Percentiles rank a stretch among this genome's conserved stretches.
Conservation (phyloP, 305 asterid genomes). For the Galium porrigens region DNA sequence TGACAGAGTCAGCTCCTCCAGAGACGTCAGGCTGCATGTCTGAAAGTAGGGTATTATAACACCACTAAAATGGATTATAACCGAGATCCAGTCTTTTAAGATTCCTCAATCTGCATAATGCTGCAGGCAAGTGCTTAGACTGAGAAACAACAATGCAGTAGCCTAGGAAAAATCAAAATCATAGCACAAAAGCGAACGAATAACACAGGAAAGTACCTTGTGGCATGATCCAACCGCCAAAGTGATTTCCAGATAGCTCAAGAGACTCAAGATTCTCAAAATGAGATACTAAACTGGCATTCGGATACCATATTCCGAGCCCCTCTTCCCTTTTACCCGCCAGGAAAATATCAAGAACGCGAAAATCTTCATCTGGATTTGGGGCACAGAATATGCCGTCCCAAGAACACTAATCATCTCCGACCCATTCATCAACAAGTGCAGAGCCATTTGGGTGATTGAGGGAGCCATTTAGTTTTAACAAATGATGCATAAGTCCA, state of each 20-base stretch:
- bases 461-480: constrained; percentile 11
- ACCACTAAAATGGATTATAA: constrained; percentile 14
- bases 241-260: background rate
- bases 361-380: background rate
- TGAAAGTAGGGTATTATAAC: constrained; percentile 15
- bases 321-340: background rate
- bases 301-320: background rate
- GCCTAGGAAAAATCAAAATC: background rate
- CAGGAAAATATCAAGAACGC: background rate
- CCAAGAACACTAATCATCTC: constrained; percentile 16
- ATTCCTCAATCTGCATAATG: constrained; percentile 14
- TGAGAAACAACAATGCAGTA: constrained; percentile 5
- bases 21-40: constrained; percentile 8
- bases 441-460: constrained; percentile 19
- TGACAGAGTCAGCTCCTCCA: constrained; percentile 3
- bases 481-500: background rate
- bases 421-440: constrained; percentile 14
- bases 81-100: constrained; percentile 17
- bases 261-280: constrained; percentile 8
- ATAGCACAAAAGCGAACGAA: background rate
- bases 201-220: constrained; percentile 4
- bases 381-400: constrained; percentile 8
- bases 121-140: constrained; percentile 10
- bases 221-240: constrained; percentile 9
- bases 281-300: constrained; percentile 4